These are phyloP conservation scores for Paramyrothecium roridum DNA, from an alignment of 2,329 filamentous ascomycete genomes.

Conservation along the genomic window DNA sequence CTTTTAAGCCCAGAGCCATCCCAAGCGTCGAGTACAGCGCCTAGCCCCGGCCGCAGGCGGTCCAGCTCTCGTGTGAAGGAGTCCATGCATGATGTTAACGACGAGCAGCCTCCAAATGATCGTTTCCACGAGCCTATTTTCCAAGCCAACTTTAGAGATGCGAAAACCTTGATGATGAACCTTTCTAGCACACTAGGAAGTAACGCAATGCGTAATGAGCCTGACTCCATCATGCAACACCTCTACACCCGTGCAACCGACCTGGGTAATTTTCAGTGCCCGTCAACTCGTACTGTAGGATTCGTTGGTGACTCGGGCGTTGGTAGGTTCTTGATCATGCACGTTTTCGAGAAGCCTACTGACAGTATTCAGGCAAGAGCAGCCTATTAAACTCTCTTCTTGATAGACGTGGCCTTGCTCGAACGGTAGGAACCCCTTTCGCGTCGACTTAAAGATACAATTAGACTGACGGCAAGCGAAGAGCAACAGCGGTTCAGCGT, in stretches of 20 bases:
- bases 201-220: conserved; percentile 28
- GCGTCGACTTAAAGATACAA: not conserved
- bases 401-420: conserved; percentile 34
- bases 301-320: conserved; percentile 47
- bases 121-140: conserved; percentile 31
- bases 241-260: conserved; percentile 27
- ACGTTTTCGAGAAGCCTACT: not conserved
- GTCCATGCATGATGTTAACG: conserved; percentile 15
- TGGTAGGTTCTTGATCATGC: conserved; percentile 21
- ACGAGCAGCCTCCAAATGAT: conserved; percentile 30
- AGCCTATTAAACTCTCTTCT: conserved; percentile 47
- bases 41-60: conserved; percentile 7
- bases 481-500: conserved; percentile 41
- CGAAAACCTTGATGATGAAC: conserved; percentile 25
- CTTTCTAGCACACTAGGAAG: conserved; percentile 29
- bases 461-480: conserved; percentile 13
- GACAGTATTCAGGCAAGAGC: conserved; percentile 35
- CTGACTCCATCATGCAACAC: conserved; percentile 32
- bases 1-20: conserved; percentile 7
- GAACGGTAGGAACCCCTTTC: conserved; percentile 38
- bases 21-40: not conserved
- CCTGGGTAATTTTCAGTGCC: conserved; percentile 33
- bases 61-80: conserved; percentile 5
- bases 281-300: conserved; percentile 37
- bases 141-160: conserved; percentile 27